Evolutionary conservation across 1,139 yeast species (phyloP), one percentile per base, ranked within the genome.

Genomic region (Taphrina deformans): DNA sequence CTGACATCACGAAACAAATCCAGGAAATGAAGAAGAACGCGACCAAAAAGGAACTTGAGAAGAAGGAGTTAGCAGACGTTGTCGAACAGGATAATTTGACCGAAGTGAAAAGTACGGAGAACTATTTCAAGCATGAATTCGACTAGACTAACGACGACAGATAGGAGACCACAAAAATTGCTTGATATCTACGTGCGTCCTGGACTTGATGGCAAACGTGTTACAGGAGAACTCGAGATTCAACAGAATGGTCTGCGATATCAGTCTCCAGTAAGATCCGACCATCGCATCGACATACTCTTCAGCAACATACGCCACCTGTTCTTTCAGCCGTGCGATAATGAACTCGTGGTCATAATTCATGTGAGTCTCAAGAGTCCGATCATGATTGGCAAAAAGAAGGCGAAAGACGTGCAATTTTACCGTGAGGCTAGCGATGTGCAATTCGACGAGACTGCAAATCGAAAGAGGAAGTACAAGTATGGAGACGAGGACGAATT

Each of bases 401-500:
- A 95, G 79, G 91, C 97, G 0, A 88, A 87, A 76, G 99, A 93
- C 74, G 89, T 93, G 51, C 99, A 95, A 78, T 91, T 93, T 75
- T 93, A 92, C 78, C 83, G 98, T 71, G 99, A 93, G 76, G 98
- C 98, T 14, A 86, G 96, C 61, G 99, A 93, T 75, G 88, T 92
- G 82, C 88, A 96, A 1, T 91, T 90, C 73, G 99, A 93, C 77
- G 99, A 93, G 77, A 93, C 99, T 41, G 97, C 98, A 68, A 96
- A 96, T 68, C 84, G 96, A 69, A 89, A 91, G 80, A 87, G 88
- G 70, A 83, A 86, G 72, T 89, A 91, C 80, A 80, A 97, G 74
- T 93, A 93, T 73, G 99, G 99, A 65, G 99, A 93, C 75, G 99
- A 93, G 77, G 99, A 93, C 76, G 99, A 93, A 78, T 81, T 95